Percentiles rank a stretch among this genome's conserved stretches.
phyloP scores from a whole-genome alignment of 2,329 filamentous ascomycete species.

The Alternaria brassicae region DNA sequence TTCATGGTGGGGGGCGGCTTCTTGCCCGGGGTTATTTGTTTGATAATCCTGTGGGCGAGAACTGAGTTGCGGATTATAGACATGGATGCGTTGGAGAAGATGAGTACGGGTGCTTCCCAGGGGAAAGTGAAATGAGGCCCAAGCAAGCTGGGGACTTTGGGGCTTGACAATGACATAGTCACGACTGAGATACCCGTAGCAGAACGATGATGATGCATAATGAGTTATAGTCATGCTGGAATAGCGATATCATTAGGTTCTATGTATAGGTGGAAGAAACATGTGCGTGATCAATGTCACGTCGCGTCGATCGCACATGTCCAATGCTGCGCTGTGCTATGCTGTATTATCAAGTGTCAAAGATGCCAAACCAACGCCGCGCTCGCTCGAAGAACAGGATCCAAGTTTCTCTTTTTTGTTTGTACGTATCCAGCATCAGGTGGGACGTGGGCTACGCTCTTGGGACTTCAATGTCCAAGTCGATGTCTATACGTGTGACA shows the following conservation, averaged over 20 bases:
- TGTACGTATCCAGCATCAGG: neutral
- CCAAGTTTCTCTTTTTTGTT: constrained; percentile 1
- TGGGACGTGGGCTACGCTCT: neutral
- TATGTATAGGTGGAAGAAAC: constrained; percentile 1
- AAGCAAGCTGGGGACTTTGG: neutral
- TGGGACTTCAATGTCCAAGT: neutral
- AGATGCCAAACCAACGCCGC: constrained; percentile 23
- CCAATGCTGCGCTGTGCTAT: constrained; percentile 7
- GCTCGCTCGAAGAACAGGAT: constrained; percentile 17
- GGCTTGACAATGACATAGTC: neutral
- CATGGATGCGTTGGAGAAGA: constrained; percentile 67
- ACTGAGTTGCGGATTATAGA: constrained; percentile 72
- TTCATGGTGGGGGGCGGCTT: constrained; percentile 48
- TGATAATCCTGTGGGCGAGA: constrained; percentile 67
- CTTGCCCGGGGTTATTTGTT: constrained; percentile 63
- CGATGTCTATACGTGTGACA: neutral
- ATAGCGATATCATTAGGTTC: constrained; percentile 7
- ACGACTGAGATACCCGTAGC: neutral
- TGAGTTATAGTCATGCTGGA: neutral
- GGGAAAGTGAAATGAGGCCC: neutral
- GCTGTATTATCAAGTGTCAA: neutral
- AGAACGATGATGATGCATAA: neutral
- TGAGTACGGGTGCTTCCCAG: constrained; percentile 61
- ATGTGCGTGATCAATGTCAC: constrained; percentile 6
- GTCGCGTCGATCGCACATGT: constrained; percentile 1